phyloP scores from a whole-genome alignment of 441 rosid genomes.

The Manihot esculenta region DNA sequence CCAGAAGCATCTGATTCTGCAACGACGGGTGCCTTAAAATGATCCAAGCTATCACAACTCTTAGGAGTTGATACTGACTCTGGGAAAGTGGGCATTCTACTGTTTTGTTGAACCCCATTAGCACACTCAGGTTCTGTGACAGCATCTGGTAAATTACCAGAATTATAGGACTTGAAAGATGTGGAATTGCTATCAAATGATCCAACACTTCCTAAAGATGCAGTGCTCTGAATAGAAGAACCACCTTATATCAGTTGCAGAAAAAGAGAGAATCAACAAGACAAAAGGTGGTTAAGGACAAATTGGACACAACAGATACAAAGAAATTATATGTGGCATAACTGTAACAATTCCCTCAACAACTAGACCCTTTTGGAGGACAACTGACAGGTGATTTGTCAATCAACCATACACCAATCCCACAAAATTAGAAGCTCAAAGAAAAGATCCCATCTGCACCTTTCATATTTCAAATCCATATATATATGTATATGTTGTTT shows the following conservation, averaged over 20 bases:
- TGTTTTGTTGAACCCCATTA: constrained; percentile 38
- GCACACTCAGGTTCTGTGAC: constrained; percentile 42
- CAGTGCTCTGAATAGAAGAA: constrained; percentile 57
- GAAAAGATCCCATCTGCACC: background rate
- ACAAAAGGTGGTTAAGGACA: background rate
- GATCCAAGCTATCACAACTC: constrained; percentile 45
- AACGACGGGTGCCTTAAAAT: constrained; percentile 34
- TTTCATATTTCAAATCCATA: background rate
- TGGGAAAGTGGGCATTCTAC: constrained; percentile 34
- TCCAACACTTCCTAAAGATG: constrained; percentile 65
- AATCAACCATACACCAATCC: constrained; percentile 4
- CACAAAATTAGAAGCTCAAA: background rate
- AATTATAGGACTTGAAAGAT: constrained; percentile 61
- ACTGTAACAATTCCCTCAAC: too few relatives aligned
- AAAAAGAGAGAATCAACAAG: constrained; percentile 4
- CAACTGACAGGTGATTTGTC: background rate
- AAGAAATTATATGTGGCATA: background rate
- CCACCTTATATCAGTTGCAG: constrained; percentile 23
- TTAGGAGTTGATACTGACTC: constrained; percentile 33
- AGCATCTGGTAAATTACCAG: constrained; percentile 48
- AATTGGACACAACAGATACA: background rate
- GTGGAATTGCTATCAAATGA: constrained; percentile 57
- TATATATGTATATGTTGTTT: background rate
- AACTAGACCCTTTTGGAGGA: background rate
- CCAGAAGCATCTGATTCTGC: constrained; percentile 41